These are phyloP conservation scores for Annulohypoxylon maeteangense DNA, from an alignment of 495 filamentous ascomycete genomes.

Conservation along the genomic window DNA sequence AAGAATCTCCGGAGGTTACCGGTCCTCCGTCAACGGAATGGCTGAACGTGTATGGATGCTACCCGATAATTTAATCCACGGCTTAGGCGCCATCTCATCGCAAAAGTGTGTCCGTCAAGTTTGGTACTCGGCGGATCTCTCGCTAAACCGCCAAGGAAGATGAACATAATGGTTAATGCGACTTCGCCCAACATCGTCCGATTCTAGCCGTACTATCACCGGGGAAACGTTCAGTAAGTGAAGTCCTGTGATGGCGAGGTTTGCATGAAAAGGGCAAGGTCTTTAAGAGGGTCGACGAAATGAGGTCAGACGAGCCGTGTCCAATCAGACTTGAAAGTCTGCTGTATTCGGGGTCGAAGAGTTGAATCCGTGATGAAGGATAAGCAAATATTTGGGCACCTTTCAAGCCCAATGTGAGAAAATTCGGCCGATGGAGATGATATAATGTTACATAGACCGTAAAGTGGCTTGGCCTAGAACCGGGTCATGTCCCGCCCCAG, in stretches of 20 bases:
- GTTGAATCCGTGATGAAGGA: not conserved
- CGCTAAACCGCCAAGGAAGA: constrained; percentile 11
- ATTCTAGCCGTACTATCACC: constrained; percentile 4
- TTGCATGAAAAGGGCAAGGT: not conserved
- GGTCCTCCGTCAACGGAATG: not conserved
- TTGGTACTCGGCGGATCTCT: constrained; percentile 10
- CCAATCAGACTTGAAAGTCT: not conserved
- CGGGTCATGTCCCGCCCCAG: not conserved
- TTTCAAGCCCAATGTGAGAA: not conserved
- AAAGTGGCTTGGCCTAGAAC: not conserved
- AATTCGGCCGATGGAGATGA: constrained; percentile 7
- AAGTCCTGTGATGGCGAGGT: not conserved
- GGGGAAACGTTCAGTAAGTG: not conserved
- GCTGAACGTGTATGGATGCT: not conserved
- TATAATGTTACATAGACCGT: constrained; percentile 11
- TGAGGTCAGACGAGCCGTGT: not conserved
- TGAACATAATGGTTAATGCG: constrained; percentile 17
- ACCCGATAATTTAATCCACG: constrained; percentile 9
- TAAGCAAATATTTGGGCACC: not conserved
- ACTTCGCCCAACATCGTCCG: constrained; percentile 15
- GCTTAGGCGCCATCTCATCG: not conserved
- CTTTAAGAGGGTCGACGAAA: not conserved
- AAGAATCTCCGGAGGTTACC: not conserved
- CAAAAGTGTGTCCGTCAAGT: not conserved
- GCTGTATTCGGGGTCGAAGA: not conserved